phyloP scores from a whole-genome alignment of 2,329 filamentous ascomycete genomes.

The Ceratocystis lukuohia region DNA sequence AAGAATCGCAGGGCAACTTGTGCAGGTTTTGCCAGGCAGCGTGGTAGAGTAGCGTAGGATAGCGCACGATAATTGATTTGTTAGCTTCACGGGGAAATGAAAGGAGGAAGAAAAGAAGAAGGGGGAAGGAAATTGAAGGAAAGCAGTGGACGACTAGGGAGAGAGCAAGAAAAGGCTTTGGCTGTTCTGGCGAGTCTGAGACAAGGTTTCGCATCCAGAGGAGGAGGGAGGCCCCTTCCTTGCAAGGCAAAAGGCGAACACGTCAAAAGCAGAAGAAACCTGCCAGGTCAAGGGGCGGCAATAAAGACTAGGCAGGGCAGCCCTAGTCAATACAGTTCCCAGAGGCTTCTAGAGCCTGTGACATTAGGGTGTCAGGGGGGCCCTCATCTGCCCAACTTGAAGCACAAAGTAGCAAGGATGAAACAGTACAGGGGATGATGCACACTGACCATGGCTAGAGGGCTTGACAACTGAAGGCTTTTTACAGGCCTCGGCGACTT shows the following conservation, averaged over 20 bases:
- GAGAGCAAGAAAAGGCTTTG: constrained; percentile 1
- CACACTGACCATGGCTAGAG: not conserved
- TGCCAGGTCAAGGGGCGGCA: not conserved
- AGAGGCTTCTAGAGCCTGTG: not conserved
- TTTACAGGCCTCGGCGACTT: too few relatives aligned
- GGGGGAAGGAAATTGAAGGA: constrained; percentile 10
- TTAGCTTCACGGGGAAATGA: not conserved
- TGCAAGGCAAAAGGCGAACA: not conserved
- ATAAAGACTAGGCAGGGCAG: not conserved
- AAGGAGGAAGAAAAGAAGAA: not conserved
- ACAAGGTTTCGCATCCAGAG: constrained; percentile 4
- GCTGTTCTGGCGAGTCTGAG: not conserved
- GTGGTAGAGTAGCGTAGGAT: not conserved
- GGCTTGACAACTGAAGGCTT: too few relatives aligned
- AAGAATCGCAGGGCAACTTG: not conserved
- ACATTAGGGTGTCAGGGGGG: not conserved
- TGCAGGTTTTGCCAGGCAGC: not conserved
- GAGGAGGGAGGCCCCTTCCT: not conserved
- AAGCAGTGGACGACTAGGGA: not conserved
- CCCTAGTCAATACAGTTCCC: not conserved
- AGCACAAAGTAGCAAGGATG: not conserved
- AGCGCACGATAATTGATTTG: not conserved
- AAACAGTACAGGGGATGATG: constrained; percentile 2
- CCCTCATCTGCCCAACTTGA: not conserved
- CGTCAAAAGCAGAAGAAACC: not conserved